Percentiles rank a stretch among this genome's conserved stretches.
Evolutionary conservation across 306 rosid genomes (phyloP).

Genomic region (Purshia tridentata): DNA sequence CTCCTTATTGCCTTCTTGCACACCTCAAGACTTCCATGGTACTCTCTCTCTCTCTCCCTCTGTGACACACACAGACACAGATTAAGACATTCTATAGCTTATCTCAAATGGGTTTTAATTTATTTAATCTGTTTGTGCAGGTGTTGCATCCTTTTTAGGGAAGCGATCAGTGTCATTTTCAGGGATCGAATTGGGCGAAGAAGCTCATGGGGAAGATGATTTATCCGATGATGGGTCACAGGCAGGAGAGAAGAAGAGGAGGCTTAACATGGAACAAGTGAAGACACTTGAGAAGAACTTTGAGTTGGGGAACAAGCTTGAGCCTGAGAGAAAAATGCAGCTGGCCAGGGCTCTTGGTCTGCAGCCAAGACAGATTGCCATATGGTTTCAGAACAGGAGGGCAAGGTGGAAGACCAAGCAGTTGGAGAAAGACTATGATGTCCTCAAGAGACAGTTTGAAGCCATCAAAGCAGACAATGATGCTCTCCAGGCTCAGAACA

Average conservation of each 20-base stretch:
- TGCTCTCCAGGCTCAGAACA: constrained; percentile 67
- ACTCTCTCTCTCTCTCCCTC: constrained; percentile 14
- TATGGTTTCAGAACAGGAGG: constrained; percentile 93
- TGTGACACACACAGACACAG: background rate
- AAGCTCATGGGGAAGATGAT: constrained; percentile 68
- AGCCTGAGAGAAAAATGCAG: constrained; percentile 97
- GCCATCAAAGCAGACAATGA: constrained; percentile 74
- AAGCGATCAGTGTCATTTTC: constrained; percentile 90
- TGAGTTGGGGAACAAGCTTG: constrained; percentile 90
- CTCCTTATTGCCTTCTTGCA: constrained; percentile 69
- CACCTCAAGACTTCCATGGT: constrained; percentile 92
- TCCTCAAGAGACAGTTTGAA: constrained; percentile 78
- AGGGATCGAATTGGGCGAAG: constrained; percentile 73
- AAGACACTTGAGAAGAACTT: constrained; percentile 93
- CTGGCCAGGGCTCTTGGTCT: constrained; percentile 80
- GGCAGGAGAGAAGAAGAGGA: constrained; percentile 85
- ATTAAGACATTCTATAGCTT: background rate
- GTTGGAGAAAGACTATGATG: constrained; percentile 84
- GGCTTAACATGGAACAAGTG: constrained; percentile 88
- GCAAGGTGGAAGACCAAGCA: constrained; percentile 98
- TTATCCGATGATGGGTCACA: constrained; percentile 90
- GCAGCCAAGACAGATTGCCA: constrained; percentile 91
- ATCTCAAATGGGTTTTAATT: background rate
- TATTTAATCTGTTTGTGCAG: constrained; percentile 33
- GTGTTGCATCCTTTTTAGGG: constrained; percentile 71